A percentile compares a stretch with the other conserved stretches of the same genome.
phyloP scores from a whole-genome alignment of 2,329 filamentous ascomycete genomes.

The Elsinoe perseae region DNA sequence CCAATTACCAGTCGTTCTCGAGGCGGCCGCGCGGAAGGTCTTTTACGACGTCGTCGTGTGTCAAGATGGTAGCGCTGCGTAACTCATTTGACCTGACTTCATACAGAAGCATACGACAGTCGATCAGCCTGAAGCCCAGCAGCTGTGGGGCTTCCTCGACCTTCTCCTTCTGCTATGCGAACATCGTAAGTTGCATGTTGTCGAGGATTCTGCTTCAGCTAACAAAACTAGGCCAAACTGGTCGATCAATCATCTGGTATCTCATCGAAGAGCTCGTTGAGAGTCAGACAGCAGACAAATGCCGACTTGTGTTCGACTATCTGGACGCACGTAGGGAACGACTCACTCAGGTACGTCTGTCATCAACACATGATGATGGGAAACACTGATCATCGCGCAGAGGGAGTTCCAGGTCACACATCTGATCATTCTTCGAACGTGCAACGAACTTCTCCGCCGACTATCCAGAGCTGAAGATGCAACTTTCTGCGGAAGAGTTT shows the following conservation, averaged over 20 bases:
- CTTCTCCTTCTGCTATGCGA: constrained; percentile 79
- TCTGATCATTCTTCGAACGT: constrained; percentile 81
- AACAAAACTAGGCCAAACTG: background rate
- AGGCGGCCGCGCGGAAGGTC: constrained; percentile 72
- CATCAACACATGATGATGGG: constrained; percentile 11
- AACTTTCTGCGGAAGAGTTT: constrained; percentile 92
- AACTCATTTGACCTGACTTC: constrained; percentile 26
- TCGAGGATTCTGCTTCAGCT: background rate
- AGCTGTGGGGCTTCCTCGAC: constrained; percentile 90
- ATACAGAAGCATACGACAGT: constrained; percentile 33
- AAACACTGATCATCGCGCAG: constrained; percentile 22
- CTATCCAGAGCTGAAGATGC: constrained; percentile 95
- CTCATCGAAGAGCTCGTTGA: constrained; percentile 92
- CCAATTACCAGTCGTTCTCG: constrained; percentile 55
- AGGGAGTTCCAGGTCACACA: constrained; percentile 74
- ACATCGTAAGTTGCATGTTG: constrained; percentile 33
- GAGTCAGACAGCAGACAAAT: constrained; percentile 88
- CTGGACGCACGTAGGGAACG: constrained; percentile 86
- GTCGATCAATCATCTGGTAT: constrained; percentile 39
- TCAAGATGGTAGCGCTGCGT: constrained; percentile 22
- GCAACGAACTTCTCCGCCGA: constrained; percentile 88
- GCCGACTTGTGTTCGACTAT: constrained; percentile 86
- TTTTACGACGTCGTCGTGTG: constrained; percentile 75
- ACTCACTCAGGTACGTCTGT: constrained; percentile 60
- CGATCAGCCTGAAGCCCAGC: constrained; percentile 67